These are phyloP conservation scores for Penicillium taxi DNA, from an alignment of 495 filamentous ascomycete genomes.

Conservation along the genomic window DNA sequence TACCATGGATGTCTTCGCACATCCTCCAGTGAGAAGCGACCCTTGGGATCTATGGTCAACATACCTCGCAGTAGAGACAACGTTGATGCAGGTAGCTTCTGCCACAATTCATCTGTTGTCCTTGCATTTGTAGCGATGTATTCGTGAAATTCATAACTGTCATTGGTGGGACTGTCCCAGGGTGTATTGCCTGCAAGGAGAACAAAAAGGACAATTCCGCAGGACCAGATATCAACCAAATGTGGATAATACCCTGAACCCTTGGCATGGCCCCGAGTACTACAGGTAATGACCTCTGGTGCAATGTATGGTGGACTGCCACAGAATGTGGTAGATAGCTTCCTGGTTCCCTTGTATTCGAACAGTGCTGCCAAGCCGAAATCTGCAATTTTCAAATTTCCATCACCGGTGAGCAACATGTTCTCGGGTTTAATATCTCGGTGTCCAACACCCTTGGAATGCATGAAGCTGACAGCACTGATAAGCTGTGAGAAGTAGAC, in stretches of 20 bases:
- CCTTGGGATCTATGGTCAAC: constrained; percentile 69
- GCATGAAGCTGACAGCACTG: constrained; percentile 86
- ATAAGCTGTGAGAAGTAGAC: constrained; percentile 93
- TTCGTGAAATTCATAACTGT: constrained; percentile 76
- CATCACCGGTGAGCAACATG: constrained; percentile 70
- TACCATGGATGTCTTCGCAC: constrained; percentile 95
- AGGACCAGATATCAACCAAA: constrained; percentile 92
- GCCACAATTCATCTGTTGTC: constrained; percentile 80
- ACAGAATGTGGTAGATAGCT: constrained; percentile 79
- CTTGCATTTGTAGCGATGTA: constrained; percentile 73
- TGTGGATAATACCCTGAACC: constrained; percentile 70
- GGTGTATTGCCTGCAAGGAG: constrained; percentile 93
- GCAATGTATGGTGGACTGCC: constrained; percentile 97
- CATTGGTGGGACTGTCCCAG: constrained; percentile 84
- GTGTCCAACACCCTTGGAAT: constrained; percentile 83
- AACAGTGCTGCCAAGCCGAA: constrained; percentile 95
- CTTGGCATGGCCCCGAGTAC: constrained; percentile 40
- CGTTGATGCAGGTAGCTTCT: constrained; percentile 64
- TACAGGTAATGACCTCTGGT: constrained; percentile 69
- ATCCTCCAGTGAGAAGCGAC: constrained; percentile 79
- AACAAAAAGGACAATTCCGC: constrained; percentile 93
- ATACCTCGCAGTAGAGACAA: constrained; percentile 88
- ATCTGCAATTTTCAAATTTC: constrained; percentile 91
- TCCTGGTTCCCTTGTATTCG: constrained; percentile 71
- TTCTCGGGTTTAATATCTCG: constrained; percentile 91